Evolutionary conservation across 2,329 filamentous ascomycete genomes (phyloP), one percentile per base, ranked within the genome.

Genomic region (Botrytis pseudocinerea): DNA sequence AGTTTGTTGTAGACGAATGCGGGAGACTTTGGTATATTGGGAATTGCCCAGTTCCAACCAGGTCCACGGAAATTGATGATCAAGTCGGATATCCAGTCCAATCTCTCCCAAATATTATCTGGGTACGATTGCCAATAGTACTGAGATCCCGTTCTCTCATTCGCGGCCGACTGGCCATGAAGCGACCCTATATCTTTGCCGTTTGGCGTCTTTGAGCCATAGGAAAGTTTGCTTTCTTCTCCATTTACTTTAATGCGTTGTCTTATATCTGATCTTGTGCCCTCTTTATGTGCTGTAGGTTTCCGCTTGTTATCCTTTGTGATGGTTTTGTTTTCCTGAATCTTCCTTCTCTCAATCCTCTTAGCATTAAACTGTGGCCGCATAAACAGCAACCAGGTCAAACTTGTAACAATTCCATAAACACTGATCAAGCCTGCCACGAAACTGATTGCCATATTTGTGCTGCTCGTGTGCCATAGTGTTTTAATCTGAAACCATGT

Each of bases 111-210:
- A 63, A 89, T 85, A 1, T 81, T 85, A 4, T 85, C 79, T 6
- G 89, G 89, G 75, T 87, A 91, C 0, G 84, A 80, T 78, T 91
- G 85, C 89, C 89, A 91, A 77, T 87, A 85, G 72, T 90, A 90
- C 73, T 87, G 84, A 63, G 82, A 82, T 25, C 71, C 69, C 60
- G 57, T n/a, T 54, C 72, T 28, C 40, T 57, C 42, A 71, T 64
- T 28, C 12, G n/a, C 20, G 20, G 10, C 62, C 46, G 40, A 51
- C 48, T 62, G 48, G 8, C 70, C 63, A 65, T 35, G 44, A 44
- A 20, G 10, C 54, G 65, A 4, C 20, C n/a, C 35, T 42, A 42
- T 22, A 42, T 42, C 35, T 8, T 57, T 35, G 38, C 42, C 25
- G 16, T 54, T 62, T 62, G 42, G 28, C 6, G 20, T 35, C 25